phyloP scores from a whole-genome alignment of 2,329 filamentous ascomycete species.

The Microdochium paspali region DNA sequence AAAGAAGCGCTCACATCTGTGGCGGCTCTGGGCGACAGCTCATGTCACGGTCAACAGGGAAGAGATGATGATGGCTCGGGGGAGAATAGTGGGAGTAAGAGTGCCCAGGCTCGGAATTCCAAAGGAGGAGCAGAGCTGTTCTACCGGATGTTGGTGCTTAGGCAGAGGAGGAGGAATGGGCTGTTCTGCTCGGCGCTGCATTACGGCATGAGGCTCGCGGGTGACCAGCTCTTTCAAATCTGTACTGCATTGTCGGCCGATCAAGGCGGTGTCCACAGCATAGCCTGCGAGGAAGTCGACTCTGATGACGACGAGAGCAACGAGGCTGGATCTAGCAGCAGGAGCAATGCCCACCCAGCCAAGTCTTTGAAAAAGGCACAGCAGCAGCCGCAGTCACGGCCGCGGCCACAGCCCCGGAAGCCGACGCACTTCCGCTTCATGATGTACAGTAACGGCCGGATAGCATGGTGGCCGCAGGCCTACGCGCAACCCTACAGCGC shows the following conservation, averaged over 20 bases:
- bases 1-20: no score
- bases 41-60: no score
- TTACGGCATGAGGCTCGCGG: conserved; percentile 13
- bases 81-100: no score
- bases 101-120: not conserved
- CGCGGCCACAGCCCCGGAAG: not conserved
- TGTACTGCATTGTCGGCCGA: conserved; percentile 11
- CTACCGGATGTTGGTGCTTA: conserved; percentile 9
- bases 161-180: conserved; percentile 11
- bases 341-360: not conserved
- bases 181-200: conserved; percentile 16
- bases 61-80: no score
- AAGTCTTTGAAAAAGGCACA: not conserved
- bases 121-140: conserved; percentile 10
- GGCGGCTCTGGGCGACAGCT: no score
- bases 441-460: conserved; percentile 16
- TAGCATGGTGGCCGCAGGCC: conserved; percentile 21
- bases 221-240: conserved; percentile 15
- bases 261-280: conserved; percentile 16
- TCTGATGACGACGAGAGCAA: conserved; percentile 1
- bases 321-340: not conserved
- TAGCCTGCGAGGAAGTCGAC: conserved; percentile 10
- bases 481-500: conserved; percentile 17
- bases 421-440: conserved; percentile 13
- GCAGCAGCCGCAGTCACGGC: not conserved